Evolutionary conservation across 2,329 filamentous ascomycete species (phyloP), one percentile per base, ranked within the genome.

Genomic region (Aspergillus sp.): DNA sequence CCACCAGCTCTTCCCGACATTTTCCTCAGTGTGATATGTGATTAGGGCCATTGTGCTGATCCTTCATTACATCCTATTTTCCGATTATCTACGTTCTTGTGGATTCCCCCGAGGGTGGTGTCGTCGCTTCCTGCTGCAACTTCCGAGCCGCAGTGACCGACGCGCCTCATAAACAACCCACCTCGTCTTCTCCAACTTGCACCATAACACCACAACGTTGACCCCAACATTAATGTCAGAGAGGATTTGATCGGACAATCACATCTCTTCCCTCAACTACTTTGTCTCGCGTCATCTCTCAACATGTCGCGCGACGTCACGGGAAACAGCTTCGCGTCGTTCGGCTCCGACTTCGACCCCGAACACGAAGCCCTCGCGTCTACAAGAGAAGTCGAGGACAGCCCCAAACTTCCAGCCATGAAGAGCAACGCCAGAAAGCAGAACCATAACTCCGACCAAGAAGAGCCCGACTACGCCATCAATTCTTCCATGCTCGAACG

Each of bases 401-500:
- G 59, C 48, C 59, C 65, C 47, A 52, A 56, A 40, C 59, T 66
- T 40, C 63, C 61, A 40, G 57, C 58, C 26, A 62, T 66, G 55
- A 63, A 60, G 51, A 46, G 32, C 22, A 57, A 49, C 26, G 51
- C 54, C 6, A 45, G 55, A 20, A 61, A 61, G 20, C 49, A 46
- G 5, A 26, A 51, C 22, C 42, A 52, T 10, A 47, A 57, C 10
- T 33, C 45, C 22, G 43, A 52, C 11, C 62, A 61, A 41, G 64
- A 73, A 26, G 72, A 76, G 42, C 69, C 68, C 7, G 71, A 77
- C 30, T 75, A 72, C 53, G 69, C 67, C 30, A 74, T 79, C 47
- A 66, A 76, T 58, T 76, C 74, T 22, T 78, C 77, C 9, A 74
- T 73, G 11, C 65, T 79, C 36, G 72, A 73, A 43, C 68, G 67